Percentiles rank a stretch among this genome's conserved stretches.
Evolutionary conservation across 2,329 filamentous ascomycete species (phyloP).

Genomic region (Aspergillus hortae): DNA sequence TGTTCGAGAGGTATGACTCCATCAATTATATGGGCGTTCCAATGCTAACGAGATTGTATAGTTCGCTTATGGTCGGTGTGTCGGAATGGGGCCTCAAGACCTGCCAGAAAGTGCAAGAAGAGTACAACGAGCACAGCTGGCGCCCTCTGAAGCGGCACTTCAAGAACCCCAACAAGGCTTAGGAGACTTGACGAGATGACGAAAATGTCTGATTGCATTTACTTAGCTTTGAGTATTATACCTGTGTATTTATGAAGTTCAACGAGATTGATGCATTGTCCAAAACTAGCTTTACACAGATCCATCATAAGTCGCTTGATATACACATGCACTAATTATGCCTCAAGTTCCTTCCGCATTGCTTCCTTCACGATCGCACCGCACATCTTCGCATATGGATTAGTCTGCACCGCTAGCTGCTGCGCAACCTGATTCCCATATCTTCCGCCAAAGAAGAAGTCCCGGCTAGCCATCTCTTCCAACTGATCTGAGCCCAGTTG

Average conservation of each 20-base stretch:
- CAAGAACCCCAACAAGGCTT: conserved; percentile 46
- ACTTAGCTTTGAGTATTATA: not conserved
- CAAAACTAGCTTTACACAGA: not conserved
- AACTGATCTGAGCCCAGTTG: conserved; percentile 37
- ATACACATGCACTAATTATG: conserved; percentile 10
- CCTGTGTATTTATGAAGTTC: not conserved
- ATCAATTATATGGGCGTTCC: no score
- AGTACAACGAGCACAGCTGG: conserved; percentile 82
- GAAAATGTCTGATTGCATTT: not conserved
- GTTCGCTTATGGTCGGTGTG: conserved; percentile 65
- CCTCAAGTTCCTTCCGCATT: conserved; percentile 51
- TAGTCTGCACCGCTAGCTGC: conserved; percentile 57
- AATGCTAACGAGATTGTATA: conserved; percentile 19
- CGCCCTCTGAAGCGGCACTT: conserved; percentile 63
- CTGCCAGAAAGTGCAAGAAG: conserved; percentile 67
- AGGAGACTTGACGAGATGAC: not conserved
- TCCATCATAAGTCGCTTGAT: not conserved
- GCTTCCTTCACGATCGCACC: conserved; percentile 60
- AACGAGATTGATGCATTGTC: not conserved
- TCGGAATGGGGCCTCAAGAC: conserved; percentile 69
- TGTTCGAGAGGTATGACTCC: conserved; percentile 54
- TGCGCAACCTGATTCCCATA: conserved; percentile 57
- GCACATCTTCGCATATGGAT: conserved; percentile 62
- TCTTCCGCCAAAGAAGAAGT: conserved; percentile 52
- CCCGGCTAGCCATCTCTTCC: conserved; percentile 54